These are phyloP conservation scores for Talaromyces amestolkiae DNA, from an alignment of 2,329 filamentous ascomycete species.

Conservation along the genomic window DNA sequence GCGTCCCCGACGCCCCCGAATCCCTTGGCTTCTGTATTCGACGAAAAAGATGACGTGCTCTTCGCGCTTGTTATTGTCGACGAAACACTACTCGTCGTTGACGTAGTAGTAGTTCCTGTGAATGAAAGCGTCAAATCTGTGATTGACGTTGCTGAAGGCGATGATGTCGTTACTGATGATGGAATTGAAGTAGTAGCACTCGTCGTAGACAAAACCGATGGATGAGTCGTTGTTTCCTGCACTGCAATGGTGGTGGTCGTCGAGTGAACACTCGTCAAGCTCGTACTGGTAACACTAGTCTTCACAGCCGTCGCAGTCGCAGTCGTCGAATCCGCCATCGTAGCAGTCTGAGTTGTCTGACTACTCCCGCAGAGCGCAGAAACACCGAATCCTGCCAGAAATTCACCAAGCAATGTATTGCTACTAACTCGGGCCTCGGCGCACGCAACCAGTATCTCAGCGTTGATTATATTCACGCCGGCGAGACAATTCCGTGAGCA, in stretches of 20 bases:
- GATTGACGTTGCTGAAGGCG: slow-evolving; percentile 9
- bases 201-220: neutral
- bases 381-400: slow-evolving; percentile 17
- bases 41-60: neutral
- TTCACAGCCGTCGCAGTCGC: neutral
- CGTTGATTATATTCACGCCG: slow-evolving; percentile 15
- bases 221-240: neutral
- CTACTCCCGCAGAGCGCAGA: slow-evolving; percentile 15
- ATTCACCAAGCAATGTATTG: slow-evolving; percentile 17
- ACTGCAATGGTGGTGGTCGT: neutral
- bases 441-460: slow-evolving; percentile 16
- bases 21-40: slow-evolving; percentile 14
- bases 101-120: neutral
- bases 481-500: slow-evolving; percentile 17
- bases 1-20: slow-evolving; percentile 20
- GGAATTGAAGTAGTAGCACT: neutral
- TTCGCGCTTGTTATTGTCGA: neutral
- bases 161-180: neutral
- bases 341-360: neutral
- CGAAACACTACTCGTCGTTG: neutral
- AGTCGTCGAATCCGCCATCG: neutral
- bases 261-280: neutral
- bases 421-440: slow-evolving; percentile 8
- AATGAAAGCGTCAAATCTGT: slow-evolving; percentile 7
- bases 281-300: neutral